phyloP scores from a whole-genome alignment of 164 flowering plant genomes.

The Hamamelis virginiana region DNA sequence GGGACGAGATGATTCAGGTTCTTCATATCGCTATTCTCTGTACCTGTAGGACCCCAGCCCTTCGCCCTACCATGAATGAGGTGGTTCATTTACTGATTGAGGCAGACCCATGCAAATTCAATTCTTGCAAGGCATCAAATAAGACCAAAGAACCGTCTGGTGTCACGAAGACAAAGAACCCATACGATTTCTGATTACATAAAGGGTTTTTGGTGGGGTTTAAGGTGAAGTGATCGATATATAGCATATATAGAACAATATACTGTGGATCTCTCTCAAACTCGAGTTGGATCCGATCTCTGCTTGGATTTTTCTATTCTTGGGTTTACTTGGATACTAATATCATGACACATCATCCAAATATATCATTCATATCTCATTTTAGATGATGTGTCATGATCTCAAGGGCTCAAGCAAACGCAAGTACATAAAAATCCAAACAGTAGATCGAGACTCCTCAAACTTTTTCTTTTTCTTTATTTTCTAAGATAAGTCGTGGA shows the following conservation, averaged over 20 bases:
- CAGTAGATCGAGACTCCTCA: no score
- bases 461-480: background rate
- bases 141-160: conserved; percentile 44
- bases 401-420: no score
- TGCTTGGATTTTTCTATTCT: no score
- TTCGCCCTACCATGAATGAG: conserved; percentile 91
- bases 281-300: no score
- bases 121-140: conserved; percentile 45
- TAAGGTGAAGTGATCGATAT: background rate
- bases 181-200: conserved; percentile 24
- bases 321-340: no score
- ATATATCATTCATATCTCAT: no score
- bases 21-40: conserved; percentile 78
- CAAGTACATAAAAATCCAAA: no score
- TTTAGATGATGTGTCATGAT: no score
- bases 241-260: conserved; percentile 10
- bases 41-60: conserved; percentile 53
- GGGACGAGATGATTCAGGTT: conserved; percentile 76
- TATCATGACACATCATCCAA: no score
- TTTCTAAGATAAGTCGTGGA: conserved; percentile 5
- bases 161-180: conserved; percentile 30
- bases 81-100: conserved; percentile 76
- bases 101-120: conserved; percentile 69
- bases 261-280: no score
- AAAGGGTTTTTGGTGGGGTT: conserved; percentile 11